Base-by-base conservation (phyloP, 2,329 filamentous ascomycete species). In the Cercospora beticola region DNA sequence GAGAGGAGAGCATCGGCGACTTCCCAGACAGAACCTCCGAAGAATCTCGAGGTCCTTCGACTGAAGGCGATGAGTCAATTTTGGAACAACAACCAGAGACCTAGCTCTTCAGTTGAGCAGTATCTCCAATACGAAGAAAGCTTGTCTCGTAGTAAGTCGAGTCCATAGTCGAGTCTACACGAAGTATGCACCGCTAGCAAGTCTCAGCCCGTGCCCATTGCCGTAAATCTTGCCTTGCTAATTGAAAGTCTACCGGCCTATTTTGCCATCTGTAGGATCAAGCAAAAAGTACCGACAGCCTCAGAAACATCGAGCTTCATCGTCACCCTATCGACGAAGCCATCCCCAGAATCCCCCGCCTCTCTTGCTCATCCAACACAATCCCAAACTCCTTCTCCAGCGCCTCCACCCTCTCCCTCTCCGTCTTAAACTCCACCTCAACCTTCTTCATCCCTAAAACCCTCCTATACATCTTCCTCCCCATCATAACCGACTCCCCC, bases 341-440 rank as follows among this genome's bases (percentile, higher is more conserved):
- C 72, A 74, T 70, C 2, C 74, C 73, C 21, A 65, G 33, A 31
- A 84, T 83, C 2, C 78, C 78, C 2, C 77, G 76, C 66, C 72
- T 75, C 70, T 84, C 81, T 5, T 73, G 75, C 31, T 76, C 74
- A 49, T 72, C 76, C 56, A 85, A 74, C 54, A 68, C 74, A 62
- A 86, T 83, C 0, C 79, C 79, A 70, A 86, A 83, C 62, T 80
- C 77, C 67, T 82, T 76, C 65, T 81, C 78, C 49, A 86, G 72
- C 4, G 78, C 82, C 28, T 76, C 69, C 10, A 84, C 40, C 46
- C 83, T 79, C 28, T 83, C 81, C 23, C 78, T 75, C 62, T 86
- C 82, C 3, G 74, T 73, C 58, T 78, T 71, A 56, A 84, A 81
- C 2, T 77, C 74, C 40, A 81, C 76, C 52, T 82, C 76, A 36